A percentile compares a stretch with the other conserved stretches of the same genome.
These are phyloP conservation scores for Fusarium papillatum DNA, from an alignment of 2,329 filamentous ascomycete species.

Conservation along the genomic window DNA sequence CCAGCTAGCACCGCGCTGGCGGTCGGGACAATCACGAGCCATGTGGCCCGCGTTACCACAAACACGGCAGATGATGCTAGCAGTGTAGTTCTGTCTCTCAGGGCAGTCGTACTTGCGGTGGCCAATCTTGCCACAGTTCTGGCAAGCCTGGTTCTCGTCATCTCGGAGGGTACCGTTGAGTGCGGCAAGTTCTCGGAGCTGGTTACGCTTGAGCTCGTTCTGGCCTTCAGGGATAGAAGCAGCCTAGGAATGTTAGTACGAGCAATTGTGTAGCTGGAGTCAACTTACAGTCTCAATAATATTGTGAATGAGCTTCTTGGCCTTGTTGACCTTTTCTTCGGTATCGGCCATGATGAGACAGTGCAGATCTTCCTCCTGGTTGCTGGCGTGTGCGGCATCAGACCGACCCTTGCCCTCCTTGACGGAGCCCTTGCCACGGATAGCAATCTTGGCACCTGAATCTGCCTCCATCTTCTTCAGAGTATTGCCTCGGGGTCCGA, in stretches of 20 bases:
- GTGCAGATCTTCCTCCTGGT: slow-evolving; percentile 99
- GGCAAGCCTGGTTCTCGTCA: slow-evolving; percentile 98
- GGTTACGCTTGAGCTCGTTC: slow-evolving; percentile 98
- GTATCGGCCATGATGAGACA: slow-evolving; percentile 99
- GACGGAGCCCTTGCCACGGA: slow-evolving; percentile 99
- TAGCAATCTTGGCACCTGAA: slow-evolving; percentile 98
- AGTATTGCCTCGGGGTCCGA: slow-evolving; percentile 99
- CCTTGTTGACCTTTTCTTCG: slow-evolving; percentile 99
- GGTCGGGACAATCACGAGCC: slow-evolving; percentile 97
- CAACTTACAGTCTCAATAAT: slow-evolving; percentile 94
- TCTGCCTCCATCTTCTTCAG: slow-evolving; percentile 99
- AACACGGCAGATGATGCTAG: slow-evolving; percentile 98
- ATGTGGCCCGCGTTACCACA: slow-evolving; percentile 99
- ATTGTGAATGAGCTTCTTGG: slow-evolving; percentile 98
- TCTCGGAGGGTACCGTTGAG: slow-evolving; percentile 99
- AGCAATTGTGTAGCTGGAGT: background rate
- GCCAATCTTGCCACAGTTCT: slow-evolving; percentile 99
- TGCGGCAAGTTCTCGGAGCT: slow-evolving; percentile 96
- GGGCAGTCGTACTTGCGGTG: slow-evolving; percentile 99
- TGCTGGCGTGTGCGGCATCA: slow-evolving; percentile 98
- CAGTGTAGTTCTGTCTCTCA: slow-evolving; percentile 98
- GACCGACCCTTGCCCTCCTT: slow-evolving; percentile 99
- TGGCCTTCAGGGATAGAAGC: slow-evolving; percentile 98
- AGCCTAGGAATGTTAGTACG: slow-evolving; percentile 70
- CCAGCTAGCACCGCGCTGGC: slow-evolving; percentile 92